A percentile compares a stretch with the other conserved stretches of the same genome.
Conservation (phyloP, 2,329 filamentous ascomycete genomes). For the Colletotrichum eleusines region DNA sequence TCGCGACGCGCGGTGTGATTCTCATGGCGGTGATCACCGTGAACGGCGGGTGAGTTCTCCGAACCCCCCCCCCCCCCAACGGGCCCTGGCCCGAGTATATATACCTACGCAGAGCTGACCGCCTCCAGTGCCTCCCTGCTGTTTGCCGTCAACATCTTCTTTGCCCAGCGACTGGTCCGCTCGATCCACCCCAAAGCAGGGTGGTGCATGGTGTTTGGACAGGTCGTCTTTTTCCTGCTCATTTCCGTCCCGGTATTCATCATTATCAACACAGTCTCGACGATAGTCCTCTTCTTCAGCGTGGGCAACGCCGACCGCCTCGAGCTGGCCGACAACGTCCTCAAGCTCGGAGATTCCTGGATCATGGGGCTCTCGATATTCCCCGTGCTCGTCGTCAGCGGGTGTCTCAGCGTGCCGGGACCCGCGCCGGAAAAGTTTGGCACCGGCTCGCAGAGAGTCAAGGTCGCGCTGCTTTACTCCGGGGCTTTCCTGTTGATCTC, state of each 20-base stretch:
- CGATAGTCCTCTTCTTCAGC: conserved; percentile 46
- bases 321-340: conserved; percentile 30
- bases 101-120: not conserved
- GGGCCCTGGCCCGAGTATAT: not conserved
- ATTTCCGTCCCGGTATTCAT: conserved; percentile 48
- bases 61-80: no score
- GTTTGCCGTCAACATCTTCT: conserved; percentile 54
- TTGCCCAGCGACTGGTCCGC: conserved; percentile 54
- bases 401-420: conserved; percentile 46
- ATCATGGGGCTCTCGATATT: conserved; percentile 44
- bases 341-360: conserved; percentile 44
- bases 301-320: conserved; percentile 41
- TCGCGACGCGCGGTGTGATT: conserved; percentile 46
- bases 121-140: conserved; percentile 48
- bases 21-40: conserved; percentile 52
- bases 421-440: conserved; percentile 51
- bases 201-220: conserved; percentile 49
- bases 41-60: conserved; percentile 50
- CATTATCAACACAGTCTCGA: conserved; percentile 49
- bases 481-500: conserved; percentile 41
- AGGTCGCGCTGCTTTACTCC: conserved; percentile 47
- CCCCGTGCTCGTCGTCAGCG: conserved; percentile 45
- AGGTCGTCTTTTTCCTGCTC: conserved; percentile 44
- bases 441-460: conserved; percentile 47
- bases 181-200: conserved; percentile 53